Conservation (phyloP, 257 asterid genomes). For the Mitragyna speciosa region DNA sequence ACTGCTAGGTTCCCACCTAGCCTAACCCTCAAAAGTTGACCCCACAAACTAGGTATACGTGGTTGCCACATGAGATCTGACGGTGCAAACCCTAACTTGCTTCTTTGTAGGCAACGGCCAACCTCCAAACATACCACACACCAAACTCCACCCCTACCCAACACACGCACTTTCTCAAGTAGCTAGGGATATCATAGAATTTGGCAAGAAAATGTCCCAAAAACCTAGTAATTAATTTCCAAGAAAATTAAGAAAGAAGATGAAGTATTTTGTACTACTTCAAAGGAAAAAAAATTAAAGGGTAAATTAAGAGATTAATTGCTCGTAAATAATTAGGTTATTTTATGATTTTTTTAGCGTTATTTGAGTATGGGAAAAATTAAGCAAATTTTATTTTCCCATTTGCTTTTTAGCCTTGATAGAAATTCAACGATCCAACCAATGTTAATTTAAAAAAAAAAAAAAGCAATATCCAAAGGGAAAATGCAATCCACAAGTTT, state of each 20-base stretch:
- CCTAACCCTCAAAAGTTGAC: constrained; percentile 1
- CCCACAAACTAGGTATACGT: constrained; percentile 45
- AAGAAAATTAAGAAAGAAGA: background rate
- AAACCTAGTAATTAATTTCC: background rate
- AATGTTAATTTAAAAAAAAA: background rate
- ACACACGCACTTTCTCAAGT: background rate
- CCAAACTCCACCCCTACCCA: background rate
- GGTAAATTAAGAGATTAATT: background rate
- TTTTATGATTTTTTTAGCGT: background rate
- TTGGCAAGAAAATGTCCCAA: background rate
- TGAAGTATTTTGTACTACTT: background rate
- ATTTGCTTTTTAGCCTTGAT: background rate
- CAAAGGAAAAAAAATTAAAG: no score
- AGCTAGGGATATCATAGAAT: background rate
- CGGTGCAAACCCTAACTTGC: constrained; percentile 27
- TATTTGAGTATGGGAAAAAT: background rate
- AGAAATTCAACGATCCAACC: background rate
- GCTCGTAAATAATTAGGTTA: no score
- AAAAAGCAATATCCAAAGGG: background rate
- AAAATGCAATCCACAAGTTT: background rate
- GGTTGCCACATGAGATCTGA: constrained; percentile 55
- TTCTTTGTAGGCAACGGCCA: constrained; percentile 10
- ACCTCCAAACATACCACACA: background rate
- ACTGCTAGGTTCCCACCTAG: constrained; percentile 20
- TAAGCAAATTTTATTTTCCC: background rate